Percentiles rank a stretch among this genome's conserved stretches.
phyloP scores from a whole-genome alignment of 441 rosid genomes.

The Gossypium aridum region DNA sequence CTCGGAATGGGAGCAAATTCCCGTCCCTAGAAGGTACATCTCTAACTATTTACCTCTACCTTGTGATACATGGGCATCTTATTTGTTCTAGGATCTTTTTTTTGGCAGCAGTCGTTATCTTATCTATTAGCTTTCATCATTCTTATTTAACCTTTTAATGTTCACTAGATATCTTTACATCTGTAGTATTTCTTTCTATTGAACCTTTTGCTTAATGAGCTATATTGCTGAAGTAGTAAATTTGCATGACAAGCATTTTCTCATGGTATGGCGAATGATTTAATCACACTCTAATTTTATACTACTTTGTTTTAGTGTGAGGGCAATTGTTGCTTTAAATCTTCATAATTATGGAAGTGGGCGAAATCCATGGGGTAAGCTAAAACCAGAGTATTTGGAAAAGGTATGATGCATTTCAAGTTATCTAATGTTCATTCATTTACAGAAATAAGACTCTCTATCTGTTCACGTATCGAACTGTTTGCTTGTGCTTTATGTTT shows the following conservation, averaged over 20 bases:
- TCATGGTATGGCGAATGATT: background rate
- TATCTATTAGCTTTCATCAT: background rate
- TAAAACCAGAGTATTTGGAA: conserved; percentile 74
- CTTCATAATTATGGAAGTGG: conserved; percentile 93
- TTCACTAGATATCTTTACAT: background rate
- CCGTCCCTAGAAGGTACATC: conserved; percentile 78
- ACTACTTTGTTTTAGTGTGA: conserved; percentile 43
- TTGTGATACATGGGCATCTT: background rate
- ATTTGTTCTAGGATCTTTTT: background rate
- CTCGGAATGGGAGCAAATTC: conserved; percentile 84
- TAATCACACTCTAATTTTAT: background rate
- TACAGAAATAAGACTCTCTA: background rate
- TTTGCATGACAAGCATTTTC: background rate
- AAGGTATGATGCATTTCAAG: conserved; percentile 39
- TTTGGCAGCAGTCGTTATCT: background rate
- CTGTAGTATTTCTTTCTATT: background rate
- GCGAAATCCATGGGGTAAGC: conserved; percentile 91
- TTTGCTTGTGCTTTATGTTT: background rate
- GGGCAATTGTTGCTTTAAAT: conserved; percentile 90
- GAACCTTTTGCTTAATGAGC: background rate
- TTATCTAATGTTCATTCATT: background rate
- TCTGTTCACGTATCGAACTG: background rate
- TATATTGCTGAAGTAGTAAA: background rate
- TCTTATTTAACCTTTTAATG: background rate
- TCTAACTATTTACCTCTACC: background rate